Conservation (phyloP, 139 green algal genomes). For the Coccomyxa sp. region DNA sequence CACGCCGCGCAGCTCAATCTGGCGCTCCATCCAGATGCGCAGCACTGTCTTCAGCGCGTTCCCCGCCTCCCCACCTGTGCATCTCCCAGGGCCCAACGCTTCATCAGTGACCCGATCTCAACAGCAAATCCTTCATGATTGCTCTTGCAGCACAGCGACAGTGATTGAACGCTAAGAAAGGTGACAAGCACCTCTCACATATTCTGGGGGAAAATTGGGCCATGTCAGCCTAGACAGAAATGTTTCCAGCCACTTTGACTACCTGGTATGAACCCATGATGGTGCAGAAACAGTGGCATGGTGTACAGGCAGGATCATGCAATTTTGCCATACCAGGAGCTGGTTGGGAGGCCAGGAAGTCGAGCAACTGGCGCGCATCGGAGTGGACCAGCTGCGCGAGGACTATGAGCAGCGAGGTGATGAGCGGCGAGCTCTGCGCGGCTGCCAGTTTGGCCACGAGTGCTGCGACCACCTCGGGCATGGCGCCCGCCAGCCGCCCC, state of each 20-base stretch:
- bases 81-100: conserved; percentile 7
- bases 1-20: conserved; percentile 47
- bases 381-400: conserved; percentile 37
- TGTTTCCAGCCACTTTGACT: too few relatives aligned
- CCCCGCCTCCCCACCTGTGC: conserved; percentile 1
- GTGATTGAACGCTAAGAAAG: background rate
- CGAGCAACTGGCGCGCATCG: conserved; percentile 30
- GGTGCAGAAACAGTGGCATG: too few relatives aligned
- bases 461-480: conserved; percentile 25
- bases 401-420: conserved; percentile 47
- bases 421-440: conserved; percentile 27
- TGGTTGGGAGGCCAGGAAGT: conserved; percentile 30
- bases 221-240: too few relatives aligned
- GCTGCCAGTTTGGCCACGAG: conserved; percentile 29
- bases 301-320: too few relatives aligned
- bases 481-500: conserved; percentile 1
- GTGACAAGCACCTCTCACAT: background rate
- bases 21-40: conserved; percentile 47
- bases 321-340: conserved; percentile 12
- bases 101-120: background rate
- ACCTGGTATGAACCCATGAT: too few relatives aligned
- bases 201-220: too few relatives aligned
- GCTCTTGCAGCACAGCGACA: too few relatives aligned
- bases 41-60: conserved; percentile 40
- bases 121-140: too few relatives aligned